Conservation (phyloP, 202 grass and related monocot species). For the Dendrocalamus latiflorus region DNA sequence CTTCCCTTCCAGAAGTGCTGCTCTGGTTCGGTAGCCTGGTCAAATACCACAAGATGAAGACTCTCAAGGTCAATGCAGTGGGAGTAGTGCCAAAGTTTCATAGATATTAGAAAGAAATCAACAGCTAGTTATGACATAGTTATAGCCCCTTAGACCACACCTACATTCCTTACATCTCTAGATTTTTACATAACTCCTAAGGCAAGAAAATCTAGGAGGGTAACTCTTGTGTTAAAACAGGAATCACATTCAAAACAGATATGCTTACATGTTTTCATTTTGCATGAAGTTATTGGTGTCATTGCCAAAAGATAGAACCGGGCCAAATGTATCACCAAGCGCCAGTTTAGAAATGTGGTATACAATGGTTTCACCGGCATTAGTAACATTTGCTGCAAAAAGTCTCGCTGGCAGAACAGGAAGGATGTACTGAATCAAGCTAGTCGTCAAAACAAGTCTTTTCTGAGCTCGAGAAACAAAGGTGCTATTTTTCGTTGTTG, state of each 20-base stretch:
- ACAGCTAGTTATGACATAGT: slow-evolving; percentile 4
- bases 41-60: slow-evolving; percentile 24
- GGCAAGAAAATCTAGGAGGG: neutral
- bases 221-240: neutral
- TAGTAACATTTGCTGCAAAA: slow-evolving; percentile 25
- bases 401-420: slow-evolving; percentile 37
- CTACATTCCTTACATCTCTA: neutral
- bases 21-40: slow-evolving; percentile 16
- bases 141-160: neutral
- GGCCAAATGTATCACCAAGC: slow-evolving; percentile 12
- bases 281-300: neutral
- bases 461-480: slow-evolving; percentile 14
- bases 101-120: neutral
- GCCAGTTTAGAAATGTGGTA: too few relatives aligned
- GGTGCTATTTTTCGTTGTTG: neutral
- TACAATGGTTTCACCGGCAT: slow-evolving; percentile 7
- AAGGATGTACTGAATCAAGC: slow-evolving; percentile 37
- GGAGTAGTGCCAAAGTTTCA: neutral
- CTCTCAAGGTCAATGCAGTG: slow-evolving; percentile 2
- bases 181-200: neutral
- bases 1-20: slow-evolving; percentile 33
- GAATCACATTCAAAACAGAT: neutral
- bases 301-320: neutral
- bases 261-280: slow-evolving; percentile 24
- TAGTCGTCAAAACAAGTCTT: slow-evolving; percentile 41